Base-by-base conservation (phyloP, 352 stramenopile species). In the Aphanomyces cochlioides region DNA sequence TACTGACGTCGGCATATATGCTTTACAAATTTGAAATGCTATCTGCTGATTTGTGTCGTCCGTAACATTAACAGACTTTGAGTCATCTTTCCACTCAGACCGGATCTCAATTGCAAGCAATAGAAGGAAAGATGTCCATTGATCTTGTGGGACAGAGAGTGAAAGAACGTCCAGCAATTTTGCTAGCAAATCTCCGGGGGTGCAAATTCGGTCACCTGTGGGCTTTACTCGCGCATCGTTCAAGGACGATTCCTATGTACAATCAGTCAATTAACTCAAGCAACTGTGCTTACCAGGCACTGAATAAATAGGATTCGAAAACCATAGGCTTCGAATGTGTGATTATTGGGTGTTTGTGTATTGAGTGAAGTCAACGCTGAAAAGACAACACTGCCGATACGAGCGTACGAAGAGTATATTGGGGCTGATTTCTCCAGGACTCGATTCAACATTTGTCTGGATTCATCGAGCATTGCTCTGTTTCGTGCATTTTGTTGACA, bases 241-340 rank as follows among this genome's bases (percentile, higher is more conserved):
- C 13, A 15, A n/a, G 37, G n/a, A 58, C 50, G 50, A 58, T 58
- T 58, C 50, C 50, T 58, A 19, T 19, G 50, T 38, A 10, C 13
- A n/a, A 58, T n/a, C 28, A 10, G 1, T 10, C 50, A 58, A 58
- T 58, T 3, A 28, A 28, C 45, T n/a, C 45, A 53, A 53, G n/a
- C 13, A n/a, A 2, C 13, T 1, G 13, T 15, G 1, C 50, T n/a
- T 58, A 58, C 50, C 8, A 58, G 50, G n/a, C 50, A 58, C 37
- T 58, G 50, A 34, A 58, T 58, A 58, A 58, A 58, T 8, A 58
- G 37, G 1, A 58, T 58, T n/a, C 50, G 50, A 58, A 58, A 58
- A 12, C 50, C 50, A 19, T 58, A 58, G 7, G 50, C n/a, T 3
- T 58, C 50, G 1, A 58, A 58, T 34, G 50, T 34, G 28, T 28